These are phyloP conservation scores for Phytopythium montanum DNA, from an alignment of 352 stramenopile species.

Conservation along the genomic window DNA sequence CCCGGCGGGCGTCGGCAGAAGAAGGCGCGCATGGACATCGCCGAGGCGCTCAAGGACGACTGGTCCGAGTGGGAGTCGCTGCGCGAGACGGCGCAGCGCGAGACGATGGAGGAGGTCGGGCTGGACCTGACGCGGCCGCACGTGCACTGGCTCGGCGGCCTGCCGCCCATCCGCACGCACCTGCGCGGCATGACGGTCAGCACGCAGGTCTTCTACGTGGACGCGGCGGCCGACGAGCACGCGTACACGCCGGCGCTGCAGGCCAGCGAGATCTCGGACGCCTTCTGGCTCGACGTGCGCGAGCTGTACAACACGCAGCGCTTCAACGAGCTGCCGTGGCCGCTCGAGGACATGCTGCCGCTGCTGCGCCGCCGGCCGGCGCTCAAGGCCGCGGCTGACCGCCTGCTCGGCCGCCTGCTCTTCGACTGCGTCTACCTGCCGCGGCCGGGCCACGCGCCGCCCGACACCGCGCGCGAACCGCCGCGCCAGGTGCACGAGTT, in stretches of 20 bases:
- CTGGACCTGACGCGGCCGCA: slow-evolving; percentile 61
- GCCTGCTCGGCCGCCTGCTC: slow-evolving; percentile 46
- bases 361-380: slow-evolving; percentile 27
- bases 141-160: slow-evolving; percentile 61
- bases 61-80: slow-evolving; percentile 62
- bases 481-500: slow-evolving; percentile 61
- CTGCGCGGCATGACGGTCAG: slow-evolving; percentile 61
- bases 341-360: slow-evolving; percentile 53
- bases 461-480: slow-evolving; percentile 36
- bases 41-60: slow-evolving; percentile 24
- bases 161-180: slow-evolving; percentile 58
- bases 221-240: slow-evolving; percentile 39
- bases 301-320: slow-evolving; percentile 61
- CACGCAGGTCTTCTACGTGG: slow-evolving; percentile 80
- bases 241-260: slow-evolving; percentile 52
- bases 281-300: slow-evolving; percentile 81
- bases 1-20: slow-evolving; percentile 69
- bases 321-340: slow-evolving; percentile 56
- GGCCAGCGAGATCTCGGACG: slow-evolving; percentile 65
- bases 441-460: slow-evolving; percentile 31
- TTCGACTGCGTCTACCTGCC: slow-evolving; percentile 79
- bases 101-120: slow-evolving; percentile 83
- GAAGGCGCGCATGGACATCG: slow-evolving; percentile 34
- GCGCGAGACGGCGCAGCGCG: slow-evolving; percentile 63
- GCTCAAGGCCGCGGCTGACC: slow-evolving; percentile 25